Evolutionary conservation across 1,284 basidiomycete species (phyloP).

Genomic region (Peniophora sp.): DNA sequence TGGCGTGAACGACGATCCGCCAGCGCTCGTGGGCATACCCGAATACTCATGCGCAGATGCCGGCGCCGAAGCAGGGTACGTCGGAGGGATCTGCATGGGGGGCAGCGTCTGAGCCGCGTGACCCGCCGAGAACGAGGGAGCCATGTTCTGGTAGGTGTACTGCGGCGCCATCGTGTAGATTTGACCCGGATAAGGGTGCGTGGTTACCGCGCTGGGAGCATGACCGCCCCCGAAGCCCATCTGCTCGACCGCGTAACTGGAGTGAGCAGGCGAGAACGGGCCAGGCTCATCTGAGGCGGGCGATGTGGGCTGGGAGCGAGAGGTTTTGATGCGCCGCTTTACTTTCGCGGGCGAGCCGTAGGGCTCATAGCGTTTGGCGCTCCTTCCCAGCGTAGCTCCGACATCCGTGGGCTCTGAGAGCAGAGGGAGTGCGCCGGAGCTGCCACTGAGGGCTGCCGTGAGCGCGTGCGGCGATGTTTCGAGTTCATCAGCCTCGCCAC

Average conservation of each 20-base stretch:
- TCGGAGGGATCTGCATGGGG: no score
- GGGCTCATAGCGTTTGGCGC: conserved; percentile 48
- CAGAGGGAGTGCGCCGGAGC: conserved; percentile 29
- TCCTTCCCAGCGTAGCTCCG: conserved; percentile 30
- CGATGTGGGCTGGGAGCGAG: conserved; percentile 8
- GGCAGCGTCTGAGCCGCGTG: no score
- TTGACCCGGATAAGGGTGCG: conserved; percentile 7
- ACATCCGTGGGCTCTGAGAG: conserved; percentile 36
- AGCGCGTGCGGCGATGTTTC: conserved; percentile 40
- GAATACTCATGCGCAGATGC: no score
- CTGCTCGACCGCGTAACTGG: not conserved
- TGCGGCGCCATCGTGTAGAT: conserved; percentile 11
- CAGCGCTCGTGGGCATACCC: no score
- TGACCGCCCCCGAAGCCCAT: not conserved
- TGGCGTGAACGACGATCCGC: no score
- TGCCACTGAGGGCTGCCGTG: conserved; percentile 37
- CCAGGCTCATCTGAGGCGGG: conserved; percentile 2
- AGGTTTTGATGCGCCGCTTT: conserved; percentile 21
- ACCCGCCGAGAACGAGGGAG: no score
- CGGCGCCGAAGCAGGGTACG: no score
- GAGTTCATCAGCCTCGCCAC: conserved; percentile 68
- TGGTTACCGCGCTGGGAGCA: conserved; percentile 7
- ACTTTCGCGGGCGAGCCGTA: conserved; percentile 25
- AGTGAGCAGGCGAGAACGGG: conserved; percentile 6
- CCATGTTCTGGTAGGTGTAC: conserved; percentile 5